A percentile compares a stretch with the other conserved stretches of the same genome.
Conservation (phyloP, 192 early-diverging fungal species). For the Gryganskiella cystojenkinii region DNA sequence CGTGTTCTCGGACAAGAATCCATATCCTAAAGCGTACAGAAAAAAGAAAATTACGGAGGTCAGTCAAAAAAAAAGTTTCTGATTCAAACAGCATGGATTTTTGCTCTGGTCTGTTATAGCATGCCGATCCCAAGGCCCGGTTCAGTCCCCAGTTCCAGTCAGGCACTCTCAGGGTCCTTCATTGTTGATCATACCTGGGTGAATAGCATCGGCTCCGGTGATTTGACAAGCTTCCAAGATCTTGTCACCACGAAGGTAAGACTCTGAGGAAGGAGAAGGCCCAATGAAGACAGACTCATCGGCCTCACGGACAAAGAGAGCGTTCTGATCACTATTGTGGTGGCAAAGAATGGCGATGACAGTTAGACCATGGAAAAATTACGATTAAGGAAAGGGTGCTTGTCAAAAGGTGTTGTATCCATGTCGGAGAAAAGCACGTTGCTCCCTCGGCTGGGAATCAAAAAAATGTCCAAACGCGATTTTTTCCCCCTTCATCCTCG, state of each 20-base stretch:
- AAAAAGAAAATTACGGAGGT: constrained; percentile 4
- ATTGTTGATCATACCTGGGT: constrained; percentile 54
- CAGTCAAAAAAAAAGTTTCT: constrained; percentile 12
- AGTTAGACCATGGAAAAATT: too few species aligned
- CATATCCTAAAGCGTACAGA: constrained; percentile 55
- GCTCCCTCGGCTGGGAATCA: too few species aligned
- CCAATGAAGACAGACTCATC: constrained; percentile 69
- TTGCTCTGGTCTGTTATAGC: too few species aligned
- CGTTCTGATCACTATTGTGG: constrained; percentile 58
- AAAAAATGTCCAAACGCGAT: too few species aligned
- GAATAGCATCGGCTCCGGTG: constrained; percentile 67
- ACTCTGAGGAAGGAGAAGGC: constrained; percentile 61
- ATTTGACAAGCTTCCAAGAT: constrained; percentile 59
- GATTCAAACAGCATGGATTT: neutral
- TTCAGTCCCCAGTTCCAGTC: neutral
- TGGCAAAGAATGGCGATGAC: neutral
- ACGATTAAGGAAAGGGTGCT: too few species aligned
- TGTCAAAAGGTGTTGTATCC: too few species aligned
- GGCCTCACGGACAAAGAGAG: constrained; percentile 63
- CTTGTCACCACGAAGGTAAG: constrained; percentile 64
- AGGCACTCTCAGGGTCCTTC: too few species aligned
- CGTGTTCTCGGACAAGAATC: constrained; percentile 71
- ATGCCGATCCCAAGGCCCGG: neutral
- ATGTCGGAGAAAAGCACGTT: too few species aligned
- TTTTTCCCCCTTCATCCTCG: too few species aligned